Evolutionary conservation across 306 rosid species (phyloP), one percentile per base, ranked within the genome.

Genomic region (Glycine latifolia): DNA sequence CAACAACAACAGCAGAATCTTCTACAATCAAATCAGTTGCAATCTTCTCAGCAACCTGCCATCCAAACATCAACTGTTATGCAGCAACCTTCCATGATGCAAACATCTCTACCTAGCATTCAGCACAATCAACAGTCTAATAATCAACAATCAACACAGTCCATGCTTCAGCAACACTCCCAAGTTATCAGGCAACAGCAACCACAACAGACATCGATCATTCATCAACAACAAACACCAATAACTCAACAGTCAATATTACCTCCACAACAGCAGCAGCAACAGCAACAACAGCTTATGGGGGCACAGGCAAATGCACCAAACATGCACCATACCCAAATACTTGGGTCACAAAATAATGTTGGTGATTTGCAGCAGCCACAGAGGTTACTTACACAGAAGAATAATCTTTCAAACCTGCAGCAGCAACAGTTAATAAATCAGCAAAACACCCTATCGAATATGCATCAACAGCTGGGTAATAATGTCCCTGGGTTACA

Each of bases 111-210:
- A 6, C 79, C 97, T 31, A 79, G 85, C 84, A 90, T 87, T 72
- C 97, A 91, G 90, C 98, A 84, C 81, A 89, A 82, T 90, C 99
- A 93, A 61, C 96, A 91, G 70, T 67, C 97, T 77, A 83, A 86
- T 79, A 87, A 83, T 83, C 99, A 88, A 71, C 97, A 93, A 71
- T 54, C 94, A 75, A 63, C 94, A 71, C 95, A 89, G 60, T 55
- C 96, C 83, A 87, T 93, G 88, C 92, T 96, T 84, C 99, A 91
- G 82, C 99, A 92, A 79, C 93, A 91, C 90, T 77, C 91, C 17
- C 99, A 93, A 82, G 92, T 90, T 87, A 89, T 92, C n/a, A 87
- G 99, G 88, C 97, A 88, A 90, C 96, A 85, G 86, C 98, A 86
- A 46, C 97, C 89, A 73, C 98, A 90, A 79, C 97, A 20, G 79